phyloP scores from a whole-genome alignment of 495 filamentous ascomycete species.

The Podospora didyma region DNA sequence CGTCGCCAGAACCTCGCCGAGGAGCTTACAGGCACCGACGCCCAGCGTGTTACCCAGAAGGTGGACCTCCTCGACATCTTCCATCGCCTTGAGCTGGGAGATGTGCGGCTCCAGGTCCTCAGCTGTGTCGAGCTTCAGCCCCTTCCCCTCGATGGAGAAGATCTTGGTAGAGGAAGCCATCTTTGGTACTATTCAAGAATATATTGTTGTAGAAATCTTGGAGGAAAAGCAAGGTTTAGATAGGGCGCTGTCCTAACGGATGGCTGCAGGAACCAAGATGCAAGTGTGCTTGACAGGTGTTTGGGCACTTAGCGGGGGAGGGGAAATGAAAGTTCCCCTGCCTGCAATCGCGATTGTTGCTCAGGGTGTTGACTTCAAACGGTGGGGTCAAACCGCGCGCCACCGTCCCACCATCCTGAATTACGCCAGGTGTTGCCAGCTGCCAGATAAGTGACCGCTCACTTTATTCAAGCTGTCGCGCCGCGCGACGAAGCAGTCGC shows the following conservation, averaged over 20 bases:
- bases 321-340: constrained; percentile 15
- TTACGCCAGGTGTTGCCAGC: too few species aligned
- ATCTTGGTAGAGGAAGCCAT: constrained; percentile 56
- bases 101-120: constrained; percentile 85
- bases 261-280: constrained; percentile 6
- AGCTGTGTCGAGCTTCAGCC: constrained; percentile 84
- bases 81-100: constrained; percentile 61
- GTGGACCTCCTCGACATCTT: constrained; percentile 76
- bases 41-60: constrained; percentile 89
- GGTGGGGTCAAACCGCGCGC: too few species aligned
- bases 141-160: constrained; percentile 87
- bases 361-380: background rate
- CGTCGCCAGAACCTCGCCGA: constrained; percentile 72
- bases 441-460: too few species aligned
- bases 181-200: background rate
- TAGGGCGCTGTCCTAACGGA: constrained; percentile 3
- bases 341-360: constrained; percentile 1
- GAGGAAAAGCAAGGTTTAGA: background rate
- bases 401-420: too few species aligned
- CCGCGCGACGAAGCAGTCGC: too few species aligned
- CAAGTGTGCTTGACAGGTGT: background rate
- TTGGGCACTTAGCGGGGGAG: constrained; percentile 24
- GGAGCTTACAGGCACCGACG: constrained; percentile 75
- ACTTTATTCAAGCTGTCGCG: too few species aligned
- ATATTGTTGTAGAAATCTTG: background rate